phyloP scores from a whole-genome alignment of 148 eudicot species.

The Arctostaphylos glauca region DNA sequence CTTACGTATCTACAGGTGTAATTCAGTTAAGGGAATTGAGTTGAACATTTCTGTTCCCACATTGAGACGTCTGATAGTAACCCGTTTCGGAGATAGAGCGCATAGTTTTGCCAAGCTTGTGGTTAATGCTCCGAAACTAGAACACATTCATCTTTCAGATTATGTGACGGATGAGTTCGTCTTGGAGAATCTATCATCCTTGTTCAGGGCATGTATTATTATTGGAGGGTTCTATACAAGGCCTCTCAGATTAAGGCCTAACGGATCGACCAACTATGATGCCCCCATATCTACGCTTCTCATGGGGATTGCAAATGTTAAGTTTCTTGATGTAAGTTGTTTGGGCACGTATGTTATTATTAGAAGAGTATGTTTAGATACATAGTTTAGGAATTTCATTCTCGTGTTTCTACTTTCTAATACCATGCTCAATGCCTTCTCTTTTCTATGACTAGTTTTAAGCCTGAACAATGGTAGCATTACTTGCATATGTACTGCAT shows the following conservation, averaged over 20 bases:
- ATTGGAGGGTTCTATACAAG: background rate
- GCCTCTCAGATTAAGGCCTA: background rate
- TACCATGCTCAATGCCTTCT: background rate
- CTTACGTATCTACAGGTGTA: conserved; percentile 11
- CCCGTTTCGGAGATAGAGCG: background rate
- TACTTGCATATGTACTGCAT: background rate
- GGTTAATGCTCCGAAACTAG: conserved; percentile 5
- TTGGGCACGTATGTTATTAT: background rate
- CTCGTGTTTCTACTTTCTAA: background rate
- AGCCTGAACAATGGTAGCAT: background rate
- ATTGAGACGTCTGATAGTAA: background rate
- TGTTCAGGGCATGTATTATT: background rate
- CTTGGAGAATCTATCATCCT: conserved; percentile 2
- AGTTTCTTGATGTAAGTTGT: background rate
- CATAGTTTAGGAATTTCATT: background rate
- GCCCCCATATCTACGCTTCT: background rate
- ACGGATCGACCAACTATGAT: background rate
- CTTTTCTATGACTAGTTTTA: background rate
- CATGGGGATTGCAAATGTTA: background rate
- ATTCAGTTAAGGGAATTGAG: background rate
- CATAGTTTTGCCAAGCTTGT: background rate
- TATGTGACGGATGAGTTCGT: background rate
- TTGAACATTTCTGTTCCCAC: background rate
- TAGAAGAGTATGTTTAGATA: background rate
- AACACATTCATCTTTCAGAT: background rate